A percentile compares a stretch with the other conserved stretches of the same genome.
Conservation (phyloP, 2,329 filamentous ascomycete genomes). For the Botrytis tulipae region DNA sequence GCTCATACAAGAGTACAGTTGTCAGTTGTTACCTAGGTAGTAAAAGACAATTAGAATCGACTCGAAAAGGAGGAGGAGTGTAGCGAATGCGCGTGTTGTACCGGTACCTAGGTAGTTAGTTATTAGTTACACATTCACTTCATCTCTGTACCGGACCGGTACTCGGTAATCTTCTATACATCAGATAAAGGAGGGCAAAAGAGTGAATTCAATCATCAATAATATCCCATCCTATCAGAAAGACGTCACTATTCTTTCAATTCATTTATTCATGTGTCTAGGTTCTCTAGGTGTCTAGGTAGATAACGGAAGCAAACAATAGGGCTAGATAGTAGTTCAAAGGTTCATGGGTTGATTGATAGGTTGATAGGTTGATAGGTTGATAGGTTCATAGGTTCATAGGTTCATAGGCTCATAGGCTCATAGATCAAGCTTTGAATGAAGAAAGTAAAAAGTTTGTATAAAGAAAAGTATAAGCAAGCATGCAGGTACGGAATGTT, state of each 20-base stretch:
- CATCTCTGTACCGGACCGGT: neutral
- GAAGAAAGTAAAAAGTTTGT: neutral
- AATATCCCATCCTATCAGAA: neutral
- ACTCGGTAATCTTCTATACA: neutral
- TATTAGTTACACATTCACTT: neutral
- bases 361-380: neutral
- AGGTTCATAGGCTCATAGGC: neutral
- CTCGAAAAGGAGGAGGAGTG: neutral
- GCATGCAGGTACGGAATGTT: neutral
- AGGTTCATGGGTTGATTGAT: neutral
- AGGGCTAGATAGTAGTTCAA: neutral
- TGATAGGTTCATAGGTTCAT: neutral
- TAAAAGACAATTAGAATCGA: neutral
- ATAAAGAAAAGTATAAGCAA: neutral
- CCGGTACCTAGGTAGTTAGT: neutral
- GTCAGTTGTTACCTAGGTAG: neutral
- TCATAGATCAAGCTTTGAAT: neutral
- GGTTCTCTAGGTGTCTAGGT: neutral
- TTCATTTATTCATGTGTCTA: neutral
- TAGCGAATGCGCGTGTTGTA: constrained; percentile 1
- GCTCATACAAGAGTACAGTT: neutral
- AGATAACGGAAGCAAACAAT: neutral
- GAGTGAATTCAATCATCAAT: neutral
- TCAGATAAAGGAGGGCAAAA: neutral
- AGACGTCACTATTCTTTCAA: neutral